A percentile compares a stretch with the other conserved stretches of the same genome.
phyloP scores from a whole-genome alignment of 257 asterid genomes.

The Nicotiana paniculata region DNA sequence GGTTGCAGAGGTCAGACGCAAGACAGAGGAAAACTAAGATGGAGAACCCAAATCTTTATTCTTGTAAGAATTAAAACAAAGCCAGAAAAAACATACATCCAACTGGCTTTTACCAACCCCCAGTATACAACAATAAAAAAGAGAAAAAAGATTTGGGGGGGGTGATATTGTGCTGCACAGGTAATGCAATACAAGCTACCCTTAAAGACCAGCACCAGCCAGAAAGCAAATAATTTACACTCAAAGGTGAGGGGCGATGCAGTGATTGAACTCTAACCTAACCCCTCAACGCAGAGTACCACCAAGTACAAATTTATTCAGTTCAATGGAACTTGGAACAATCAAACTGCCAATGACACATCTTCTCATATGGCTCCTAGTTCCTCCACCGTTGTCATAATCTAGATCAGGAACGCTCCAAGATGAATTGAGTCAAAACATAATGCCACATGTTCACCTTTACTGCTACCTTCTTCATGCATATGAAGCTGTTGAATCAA shows the following conservation, averaged over 20 bases:
- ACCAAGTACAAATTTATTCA: not conserved
- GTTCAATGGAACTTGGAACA: not conserved
- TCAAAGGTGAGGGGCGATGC: not conserved
- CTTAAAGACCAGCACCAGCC: not conserved
- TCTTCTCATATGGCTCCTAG: not conserved
- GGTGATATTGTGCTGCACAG: not conserved
- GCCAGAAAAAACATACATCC: not conserved
- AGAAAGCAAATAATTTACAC: not conserved
- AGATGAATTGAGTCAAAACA: not conserved
- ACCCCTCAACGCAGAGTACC: not conserved
- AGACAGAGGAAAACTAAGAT: not conserved
- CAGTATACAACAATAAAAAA: not conserved
- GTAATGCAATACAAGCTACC: not conserved
- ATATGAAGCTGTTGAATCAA: slow-evolving; percentile 21
- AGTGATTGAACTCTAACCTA: not conserved
- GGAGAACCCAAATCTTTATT: not conserved
- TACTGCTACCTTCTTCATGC: not conserved
- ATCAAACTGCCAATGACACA: not conserved
- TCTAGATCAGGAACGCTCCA: not conserved
- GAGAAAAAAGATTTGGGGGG: not conserved
- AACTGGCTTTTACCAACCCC: not conserved
- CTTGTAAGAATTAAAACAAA: not conserved
- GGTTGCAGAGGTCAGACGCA: not conserved
- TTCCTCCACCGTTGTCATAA: not conserved
- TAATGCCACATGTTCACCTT: not conserved